Conservation (phyloP, 805 yeast genomes). For the Maudiozyma saulgeensis region DNA sequence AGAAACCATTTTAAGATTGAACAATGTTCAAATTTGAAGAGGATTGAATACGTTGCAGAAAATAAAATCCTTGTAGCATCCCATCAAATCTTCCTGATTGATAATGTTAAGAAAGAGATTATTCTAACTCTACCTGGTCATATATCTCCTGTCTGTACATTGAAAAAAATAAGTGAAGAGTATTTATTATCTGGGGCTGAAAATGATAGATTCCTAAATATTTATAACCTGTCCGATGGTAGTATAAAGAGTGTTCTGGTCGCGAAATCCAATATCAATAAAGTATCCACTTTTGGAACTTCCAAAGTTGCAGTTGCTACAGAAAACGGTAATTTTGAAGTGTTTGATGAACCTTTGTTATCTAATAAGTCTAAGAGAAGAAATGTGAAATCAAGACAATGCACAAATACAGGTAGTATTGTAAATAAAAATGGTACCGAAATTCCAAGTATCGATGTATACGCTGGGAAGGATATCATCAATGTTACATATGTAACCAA, state of each 20-base stretch:
- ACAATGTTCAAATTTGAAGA: constrained; percentile 23
- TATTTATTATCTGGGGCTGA: constrained; percentile 61
- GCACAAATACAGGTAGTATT: constrained; percentile 38
- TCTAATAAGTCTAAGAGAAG: constrained; percentile 33
- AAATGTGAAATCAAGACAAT: constrained; percentile 44
- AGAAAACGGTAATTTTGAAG: constrained; percentile 66
- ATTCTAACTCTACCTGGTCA: constrained; percentile 64
- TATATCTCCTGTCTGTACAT: constrained; percentile 51
- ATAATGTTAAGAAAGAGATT: constrained; percentile 32
- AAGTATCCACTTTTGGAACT: constrained; percentile 33
- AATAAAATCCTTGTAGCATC: constrained; percentile 49
- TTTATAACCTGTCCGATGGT: constrained; percentile 37
- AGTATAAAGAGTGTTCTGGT: constrained; percentile 51
- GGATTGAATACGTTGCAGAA: constrained; percentile 16
- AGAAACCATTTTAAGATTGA: constrained; percentile 35
- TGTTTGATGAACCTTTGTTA: constrained; percentile 51
- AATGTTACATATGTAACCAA: constrained; percentile 54
- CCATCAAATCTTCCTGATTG: constrained; percentile 51
- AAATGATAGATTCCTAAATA: constrained; percentile 74
- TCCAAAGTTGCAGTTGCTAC: constrained; percentile 40
- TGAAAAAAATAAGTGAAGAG: constrained; percentile 30
- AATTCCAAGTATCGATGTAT: constrained; percentile 26
- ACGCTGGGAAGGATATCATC: constrained; percentile 31
- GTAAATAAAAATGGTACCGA: constrained; percentile 33
- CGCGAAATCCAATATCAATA: constrained; percentile 51